Evolutionary conservation across 2,329 filamentous ascomycete species (phyloP).

Genomic region (Ophiosphaerella herpotricha): DNA sequence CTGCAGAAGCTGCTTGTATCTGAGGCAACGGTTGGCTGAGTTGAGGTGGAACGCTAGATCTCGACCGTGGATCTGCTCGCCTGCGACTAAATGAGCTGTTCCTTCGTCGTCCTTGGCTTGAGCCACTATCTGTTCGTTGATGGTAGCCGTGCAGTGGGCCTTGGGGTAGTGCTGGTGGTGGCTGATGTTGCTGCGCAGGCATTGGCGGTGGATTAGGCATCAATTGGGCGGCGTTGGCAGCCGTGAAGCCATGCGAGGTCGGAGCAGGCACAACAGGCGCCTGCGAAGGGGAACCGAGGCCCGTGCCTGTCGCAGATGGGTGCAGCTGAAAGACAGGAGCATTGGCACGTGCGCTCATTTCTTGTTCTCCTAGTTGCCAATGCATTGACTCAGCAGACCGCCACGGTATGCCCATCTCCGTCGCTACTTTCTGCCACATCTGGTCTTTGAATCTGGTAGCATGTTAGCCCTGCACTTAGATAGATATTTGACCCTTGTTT

Average conservation of each 20-base stretch:
- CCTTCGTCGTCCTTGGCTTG: slow-evolving; percentile 37
- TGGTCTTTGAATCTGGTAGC: slow-evolving; percentile 83
- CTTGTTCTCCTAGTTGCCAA: slow-evolving; percentile 90
- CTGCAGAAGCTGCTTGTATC: slow-evolving; percentile 38
- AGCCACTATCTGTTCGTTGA: slow-evolving; percentile 40
- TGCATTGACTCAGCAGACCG: slow-evolving; percentile 96
- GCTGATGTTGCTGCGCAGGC: slow-evolving; percentile 33
- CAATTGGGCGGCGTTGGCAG: slow-evolving; percentile 46
- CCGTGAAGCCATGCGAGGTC: slow-evolving; percentile 40
- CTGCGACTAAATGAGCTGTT: slow-evolving; percentile 42
- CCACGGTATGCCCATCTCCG: slow-evolving; percentile 95
- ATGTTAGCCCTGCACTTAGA: slow-evolving; percentile 25
- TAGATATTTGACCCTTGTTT: background rate
- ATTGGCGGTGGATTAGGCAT: slow-evolving; percentile 32
- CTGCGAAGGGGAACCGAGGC: slow-evolving; percentile 37
- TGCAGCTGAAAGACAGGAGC: slow-evolving; percentile 76
- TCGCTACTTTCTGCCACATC: slow-evolving; percentile 96
- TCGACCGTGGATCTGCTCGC: slow-evolving; percentile 36
- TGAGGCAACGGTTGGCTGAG: slow-evolving; percentile 39
- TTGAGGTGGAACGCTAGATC: slow-evolving; percentile 44
- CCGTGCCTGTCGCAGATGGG: slow-evolving; percentile 41
- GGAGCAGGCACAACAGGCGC: slow-evolving; percentile 29
- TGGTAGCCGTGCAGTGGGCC: slow-evolving; percentile 38
- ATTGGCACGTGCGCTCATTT: slow-evolving; percentile 91
- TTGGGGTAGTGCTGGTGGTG: slow-evolving; percentile 28